A percentile compares a stretch with the other conserved stretches of the same genome.
These are phyloP conservation scores for Amanita subjunquillea DNA, from an alignment of 768 basidiomycete genomes.

Conservation along the genomic window DNA sequence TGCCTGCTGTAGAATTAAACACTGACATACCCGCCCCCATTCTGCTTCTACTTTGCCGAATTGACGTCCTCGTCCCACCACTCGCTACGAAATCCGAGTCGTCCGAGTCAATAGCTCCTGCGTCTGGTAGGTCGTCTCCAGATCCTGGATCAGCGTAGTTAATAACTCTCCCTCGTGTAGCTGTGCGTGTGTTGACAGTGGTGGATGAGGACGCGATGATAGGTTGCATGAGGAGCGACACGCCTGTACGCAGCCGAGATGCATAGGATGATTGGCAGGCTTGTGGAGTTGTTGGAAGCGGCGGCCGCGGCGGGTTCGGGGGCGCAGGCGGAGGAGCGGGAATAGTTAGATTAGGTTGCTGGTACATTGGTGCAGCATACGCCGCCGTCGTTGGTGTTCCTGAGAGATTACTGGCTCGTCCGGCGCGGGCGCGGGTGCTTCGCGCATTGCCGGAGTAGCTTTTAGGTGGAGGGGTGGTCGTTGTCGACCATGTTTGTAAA, in stretches of 20 bases:
- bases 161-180: constrained; percentile 54
- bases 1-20: constrained; percentile 42
- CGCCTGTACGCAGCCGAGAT: constrained; percentile 83
- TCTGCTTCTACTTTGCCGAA: constrained; percentile 34
- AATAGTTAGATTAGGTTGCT: constrained; percentile 20
- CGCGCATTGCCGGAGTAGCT: constrained; percentile 26
- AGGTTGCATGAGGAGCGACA: constrained; percentile 87
- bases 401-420: constrained; percentile 33
- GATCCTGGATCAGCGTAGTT: constrained; percentile 86
- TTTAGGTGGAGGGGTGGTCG: constrained; percentile 44
- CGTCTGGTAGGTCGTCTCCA: constrained; percentile 72
- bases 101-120: constrained; percentile 74
- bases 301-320: constrained; percentile 43
- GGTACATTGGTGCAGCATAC: constrained; percentile 23
- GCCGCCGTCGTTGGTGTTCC: constrained; percentile 15
- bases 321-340: constrained; percentile 22
- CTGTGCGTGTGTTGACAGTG: constrained; percentile 24
- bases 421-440: constrained; percentile 27
- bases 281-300: constrained; percentile 54
- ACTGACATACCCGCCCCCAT: constrained; percentile 40
- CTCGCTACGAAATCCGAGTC: constrained; percentile 76
- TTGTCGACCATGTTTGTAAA: constrained; percentile 56
- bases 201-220: constrained; percentile 37
- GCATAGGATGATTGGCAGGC: constrained; percentile 77
- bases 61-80: constrained; percentile 46